phyloP scores from a whole-genome alignment of 768 basidiomycete species.

The Neoboletus brunneissimus region DNA sequence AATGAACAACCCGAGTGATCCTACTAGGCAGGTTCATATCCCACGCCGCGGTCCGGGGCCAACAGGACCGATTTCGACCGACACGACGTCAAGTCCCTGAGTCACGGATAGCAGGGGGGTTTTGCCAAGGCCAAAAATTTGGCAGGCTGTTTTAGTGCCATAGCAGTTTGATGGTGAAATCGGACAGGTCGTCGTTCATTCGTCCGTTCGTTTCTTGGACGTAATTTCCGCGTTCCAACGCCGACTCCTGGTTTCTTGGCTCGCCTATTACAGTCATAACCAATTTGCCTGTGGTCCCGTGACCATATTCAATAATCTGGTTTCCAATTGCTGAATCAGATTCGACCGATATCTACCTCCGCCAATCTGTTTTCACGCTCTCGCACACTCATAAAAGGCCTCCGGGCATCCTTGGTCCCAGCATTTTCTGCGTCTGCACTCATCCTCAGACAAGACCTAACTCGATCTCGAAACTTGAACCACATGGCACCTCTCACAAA shows the following conservation, averaged over 20 bases:
- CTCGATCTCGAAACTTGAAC: slow-evolving; percentile 24
- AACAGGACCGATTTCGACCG: not conserved
- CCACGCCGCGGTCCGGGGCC: not conserved
- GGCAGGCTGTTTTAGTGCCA: too few relatives aligned
- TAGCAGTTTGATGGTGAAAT: not conserved
- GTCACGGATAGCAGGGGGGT: too few relatives aligned
- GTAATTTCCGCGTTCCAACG: not conserved
- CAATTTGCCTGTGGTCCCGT: not conserved
- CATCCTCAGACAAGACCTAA: slow-evolving; percentile 13
- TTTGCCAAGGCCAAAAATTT: too few relatives aligned
- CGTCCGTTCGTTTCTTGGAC: too few relatives aligned
- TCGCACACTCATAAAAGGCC: slow-evolving; percentile 27
- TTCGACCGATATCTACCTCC: not conserved
- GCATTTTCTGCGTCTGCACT: slow-evolving; percentile 17
- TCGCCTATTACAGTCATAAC: not conserved
- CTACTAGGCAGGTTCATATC: not conserved
- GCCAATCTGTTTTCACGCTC: slow-evolving; percentile 31
- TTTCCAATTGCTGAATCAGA: slow-evolving; percentile 2
- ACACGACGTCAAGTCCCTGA: too few relatives aligned
- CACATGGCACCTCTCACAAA: slow-evolving; percentile 50
- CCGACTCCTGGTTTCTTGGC: not conserved
- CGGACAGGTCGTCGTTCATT: not conserved
- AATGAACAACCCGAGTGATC: not conserved
- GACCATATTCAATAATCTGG: slow-evolving; percentile 3
- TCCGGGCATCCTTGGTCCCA: slow-evolving; percentile 30